Conservation (phyloP, 2,329 filamentous ascomycete species). For the Trichoderma afroharzianum region DNA sequence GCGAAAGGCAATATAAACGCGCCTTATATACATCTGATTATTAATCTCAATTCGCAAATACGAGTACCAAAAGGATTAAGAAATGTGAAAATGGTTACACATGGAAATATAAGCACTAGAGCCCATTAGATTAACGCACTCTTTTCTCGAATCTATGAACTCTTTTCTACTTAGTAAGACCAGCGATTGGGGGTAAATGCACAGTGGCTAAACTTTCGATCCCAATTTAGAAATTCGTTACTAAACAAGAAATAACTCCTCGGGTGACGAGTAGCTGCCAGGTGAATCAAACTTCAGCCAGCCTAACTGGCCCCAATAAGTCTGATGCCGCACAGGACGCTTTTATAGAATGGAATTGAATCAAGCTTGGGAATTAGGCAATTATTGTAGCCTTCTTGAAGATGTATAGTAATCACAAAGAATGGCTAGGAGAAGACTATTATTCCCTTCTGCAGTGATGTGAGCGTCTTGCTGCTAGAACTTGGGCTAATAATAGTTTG, state of each 20-base stretch:
- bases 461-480: not conserved
- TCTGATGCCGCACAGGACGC: not conserved
- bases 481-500: not conserved
- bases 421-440: not conserved
- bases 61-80: not conserved
- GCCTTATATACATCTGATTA: not conserved
- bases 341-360: not conserved
- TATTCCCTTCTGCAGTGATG: not conserved
- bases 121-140: not conserved
- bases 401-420: not conserved
- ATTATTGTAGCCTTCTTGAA: not conserved
- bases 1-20: not conserved
- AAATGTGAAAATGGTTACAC: not conserved
- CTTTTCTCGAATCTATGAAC: not conserved
- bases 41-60: not conserved
- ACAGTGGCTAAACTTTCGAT: not conserved
- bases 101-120: not conserved
- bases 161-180: not conserved
- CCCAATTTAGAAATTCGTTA: not conserved
- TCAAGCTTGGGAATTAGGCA: not conserved
- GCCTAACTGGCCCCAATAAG: too few species aligned
- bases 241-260: not conserved
- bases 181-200: not conserved
- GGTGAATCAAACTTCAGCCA: not conserved
- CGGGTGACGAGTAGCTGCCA: not conserved